Evolutionary conservation across 2,329 filamentous ascomycete genomes (phyloP).

Genomic region (Colletotrichum gloeosporioides): DNA sequence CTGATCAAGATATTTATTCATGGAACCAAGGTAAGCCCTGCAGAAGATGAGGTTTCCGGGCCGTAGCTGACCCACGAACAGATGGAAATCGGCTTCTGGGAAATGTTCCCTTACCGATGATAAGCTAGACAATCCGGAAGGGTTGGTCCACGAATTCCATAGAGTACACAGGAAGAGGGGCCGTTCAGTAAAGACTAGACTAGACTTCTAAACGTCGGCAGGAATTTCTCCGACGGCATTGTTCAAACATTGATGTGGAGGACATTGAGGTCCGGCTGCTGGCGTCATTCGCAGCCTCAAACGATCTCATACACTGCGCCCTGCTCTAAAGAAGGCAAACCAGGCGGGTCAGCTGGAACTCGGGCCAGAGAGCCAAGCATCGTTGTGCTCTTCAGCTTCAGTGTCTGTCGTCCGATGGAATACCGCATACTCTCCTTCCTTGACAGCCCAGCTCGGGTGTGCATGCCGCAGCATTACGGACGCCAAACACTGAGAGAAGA

Average conservation of each 20-base stretch:
- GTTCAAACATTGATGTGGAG: neutral
- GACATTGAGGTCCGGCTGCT: neutral
- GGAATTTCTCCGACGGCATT: neutral
- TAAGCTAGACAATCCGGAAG: neutral
- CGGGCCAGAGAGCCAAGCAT: neutral
- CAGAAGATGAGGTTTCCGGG: neutral
- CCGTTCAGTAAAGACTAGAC: neutral
- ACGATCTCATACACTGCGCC: neutral
- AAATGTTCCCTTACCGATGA: constrained; percentile 52
- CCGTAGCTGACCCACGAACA: constrained; percentile 25
- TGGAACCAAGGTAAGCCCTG: constrained; percentile 73
- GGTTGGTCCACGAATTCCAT: neutral
- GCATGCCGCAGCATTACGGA: neutral
- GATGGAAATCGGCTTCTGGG: constrained; percentile 63
- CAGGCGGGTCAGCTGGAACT: neutral
- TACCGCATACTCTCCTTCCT: neutral
- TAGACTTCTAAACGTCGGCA: neutral
- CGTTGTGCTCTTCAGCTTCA: neutral
- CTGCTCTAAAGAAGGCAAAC: neutral
- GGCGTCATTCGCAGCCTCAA: neutral
- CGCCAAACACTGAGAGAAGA: neutral
- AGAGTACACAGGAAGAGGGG: neutral
- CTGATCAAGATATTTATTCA: constrained; percentile 84
- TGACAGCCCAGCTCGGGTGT: neutral
- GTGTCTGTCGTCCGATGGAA: neutral